Conservation (phyloP, 805 yeast species). For the Zygosaccharomyces rouxii region DNA sequence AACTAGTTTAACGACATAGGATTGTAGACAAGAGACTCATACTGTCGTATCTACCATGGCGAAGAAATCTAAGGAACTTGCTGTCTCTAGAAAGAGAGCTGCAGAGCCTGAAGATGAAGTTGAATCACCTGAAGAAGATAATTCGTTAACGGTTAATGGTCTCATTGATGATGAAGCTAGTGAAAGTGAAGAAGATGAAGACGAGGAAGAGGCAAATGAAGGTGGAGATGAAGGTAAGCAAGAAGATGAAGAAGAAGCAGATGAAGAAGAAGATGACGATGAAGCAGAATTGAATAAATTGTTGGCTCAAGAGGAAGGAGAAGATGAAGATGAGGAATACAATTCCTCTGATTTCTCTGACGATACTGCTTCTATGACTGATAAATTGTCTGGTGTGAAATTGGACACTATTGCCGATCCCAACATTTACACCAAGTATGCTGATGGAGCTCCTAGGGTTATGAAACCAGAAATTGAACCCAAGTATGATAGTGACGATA, state of each 20-base stretch:
- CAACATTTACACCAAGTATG: conserved; percentile 46
- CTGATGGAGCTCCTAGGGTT: conserved; percentile 78
- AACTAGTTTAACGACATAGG: neutral
- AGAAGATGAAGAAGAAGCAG: conserved; percentile 19
- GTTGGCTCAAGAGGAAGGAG: conserved; percentile 50
- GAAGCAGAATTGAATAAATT: conserved; percentile 62
- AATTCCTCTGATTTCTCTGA: conserved; percentile 36
- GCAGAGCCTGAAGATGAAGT: conserved; percentile 36
- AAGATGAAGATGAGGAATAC: conserved; percentile 27
- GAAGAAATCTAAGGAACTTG: conserved; percentile 6
- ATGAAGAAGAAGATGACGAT: conserved; percentile 41
- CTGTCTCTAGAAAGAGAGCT: conserved; percentile 22
- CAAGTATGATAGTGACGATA: conserved; percentile 90
- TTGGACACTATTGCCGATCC: conserved; percentile 47
- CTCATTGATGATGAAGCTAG: conserved; percentile 26
- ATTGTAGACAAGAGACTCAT: neutral
- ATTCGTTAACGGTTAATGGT: conserved; percentile 20
- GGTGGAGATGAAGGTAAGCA: conserved; percentile 19
- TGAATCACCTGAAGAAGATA: conserved; percentile 17
- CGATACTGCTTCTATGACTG: conserved; percentile 47
- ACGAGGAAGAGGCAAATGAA: conserved; percentile 19
- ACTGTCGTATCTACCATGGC: conserved; percentile 5
- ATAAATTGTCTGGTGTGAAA: conserved; percentile 50
- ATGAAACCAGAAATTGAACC: conserved; percentile 90
- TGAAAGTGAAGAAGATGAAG: conserved; percentile 16